Evolutionary conservation across 371 early-diverging fungal genomes (phyloP).

Genomic region (Lichtheimia ornata): DNA sequence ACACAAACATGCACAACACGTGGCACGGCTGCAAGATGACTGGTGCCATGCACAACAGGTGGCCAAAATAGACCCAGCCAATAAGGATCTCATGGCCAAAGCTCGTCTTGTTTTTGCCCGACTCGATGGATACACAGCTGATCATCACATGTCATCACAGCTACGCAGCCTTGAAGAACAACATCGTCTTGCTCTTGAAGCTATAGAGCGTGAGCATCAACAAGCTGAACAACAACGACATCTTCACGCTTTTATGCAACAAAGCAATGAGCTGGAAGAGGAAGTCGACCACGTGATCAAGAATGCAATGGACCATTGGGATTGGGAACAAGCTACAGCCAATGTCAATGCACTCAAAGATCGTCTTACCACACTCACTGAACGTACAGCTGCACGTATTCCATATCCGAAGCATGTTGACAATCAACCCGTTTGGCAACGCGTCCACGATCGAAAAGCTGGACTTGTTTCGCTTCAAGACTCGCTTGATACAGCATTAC

Average conservation of each 20-base stretch:
- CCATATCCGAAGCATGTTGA: slow-evolving; percentile 5
- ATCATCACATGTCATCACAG: too few species aligned
- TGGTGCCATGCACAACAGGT: too few species aligned
- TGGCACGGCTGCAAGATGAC: too few species aligned
- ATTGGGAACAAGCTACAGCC: neutral
- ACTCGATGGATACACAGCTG: too few species aligned
- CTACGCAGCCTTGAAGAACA: too few species aligned
- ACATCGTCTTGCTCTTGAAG: too few species aligned
- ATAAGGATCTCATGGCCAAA: too few species aligned
- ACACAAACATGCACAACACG: too few species aligned
- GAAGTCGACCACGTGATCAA: neutral
- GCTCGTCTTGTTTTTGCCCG: too few species aligned
- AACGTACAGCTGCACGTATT: slow-evolving; percentile 5
- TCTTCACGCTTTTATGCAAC: slow-evolving; percentile 2
- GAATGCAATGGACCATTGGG: too few species aligned
- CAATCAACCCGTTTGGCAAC: neutral
- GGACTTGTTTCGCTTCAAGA: neutral
- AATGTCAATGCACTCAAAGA: neutral
- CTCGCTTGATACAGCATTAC: neutral
- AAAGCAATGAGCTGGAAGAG: neutral
- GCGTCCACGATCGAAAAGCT: neutral
- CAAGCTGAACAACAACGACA: neutral
- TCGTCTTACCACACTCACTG: neutral
- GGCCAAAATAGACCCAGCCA: too few species aligned
- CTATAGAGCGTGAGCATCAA: neutral